Evolutionary conservation across 2,329 filamentous ascomycete genomes (phyloP), one percentile per base, ranked within the genome.

Genomic region (Dothistroma septosporum): DNA sequence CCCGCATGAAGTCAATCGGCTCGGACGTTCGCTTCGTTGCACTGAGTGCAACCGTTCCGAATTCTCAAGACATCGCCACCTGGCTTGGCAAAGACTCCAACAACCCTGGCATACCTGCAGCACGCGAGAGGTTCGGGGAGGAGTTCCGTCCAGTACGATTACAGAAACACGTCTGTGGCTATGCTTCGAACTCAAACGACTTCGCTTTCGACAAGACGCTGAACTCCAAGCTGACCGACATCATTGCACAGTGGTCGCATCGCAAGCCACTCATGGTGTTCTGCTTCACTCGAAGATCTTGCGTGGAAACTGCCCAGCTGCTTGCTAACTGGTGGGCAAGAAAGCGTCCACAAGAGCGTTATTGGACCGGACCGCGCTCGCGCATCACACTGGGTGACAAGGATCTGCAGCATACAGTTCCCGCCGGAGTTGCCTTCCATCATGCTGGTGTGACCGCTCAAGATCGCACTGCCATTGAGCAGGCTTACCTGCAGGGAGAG

Each of bases 201-300:
- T 94, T 89, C 73, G 83, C 81, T 0, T 92, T 95, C 65, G 90
- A 94, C 63, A 88, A 85, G 61, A 72, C 82, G 11, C 83, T 92
- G 10, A 86, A 87, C 64, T 77, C 77, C 35, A 86, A 83, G 78
- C 78, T 96, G 4, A 83, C 84, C 0, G 80, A 84, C 4, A 72
- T 93, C 5, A 85, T 95, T 44, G 74, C 79, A 5, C 87, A 83
- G 57, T 87, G 91, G 72, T 86, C 85, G 0, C 80, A 85, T 49
- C 80, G 79, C 46, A 94, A 94, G 69, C 90, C 91, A 0, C 87
- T 91, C 19, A 88, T 96, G 80, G 79, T 96, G 0, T 95, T 96
- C 70, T 94, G 91, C 69, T 87, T 87, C 63, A 94, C 90, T 0
- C 80, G 90, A 37, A 88, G 86, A 61, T 89, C 88, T 0, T 86